A percentile compares a stretch with the other conserved stretches of the same genome.
These are phyloP conservation scores for Cercophora sp. DNA, from an alignment of 495 filamentous ascomycete genomes.

Conservation along the genomic window DNA sequence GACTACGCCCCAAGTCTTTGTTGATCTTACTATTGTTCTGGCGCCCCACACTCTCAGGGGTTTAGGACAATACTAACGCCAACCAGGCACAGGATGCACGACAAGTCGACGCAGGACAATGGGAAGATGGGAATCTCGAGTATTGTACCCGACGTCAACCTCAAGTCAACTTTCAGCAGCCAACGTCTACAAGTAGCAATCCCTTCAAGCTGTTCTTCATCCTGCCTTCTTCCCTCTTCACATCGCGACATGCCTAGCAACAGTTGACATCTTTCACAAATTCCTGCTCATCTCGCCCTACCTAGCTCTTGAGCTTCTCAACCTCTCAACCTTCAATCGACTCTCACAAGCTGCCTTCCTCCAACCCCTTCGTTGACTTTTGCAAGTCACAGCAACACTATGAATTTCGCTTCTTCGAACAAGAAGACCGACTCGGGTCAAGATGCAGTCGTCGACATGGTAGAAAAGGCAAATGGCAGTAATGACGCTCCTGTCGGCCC, in stretches of 20 bases:
- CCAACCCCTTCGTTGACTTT: not conserved
- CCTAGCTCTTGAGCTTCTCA: too few species aligned
- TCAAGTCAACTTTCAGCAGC: too few species aligned
- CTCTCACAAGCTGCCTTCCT: not conserved
- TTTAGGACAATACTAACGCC: slow-evolving; percentile 23
- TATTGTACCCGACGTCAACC: too few species aligned
- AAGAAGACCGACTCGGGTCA: not conserved
- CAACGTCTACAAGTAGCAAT: too few species aligned
- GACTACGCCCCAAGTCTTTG: slow-evolving; percentile 10
- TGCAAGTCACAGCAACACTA: not conserved
- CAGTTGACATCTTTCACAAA: too few species aligned
- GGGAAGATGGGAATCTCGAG: too few species aligned
- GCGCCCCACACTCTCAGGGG: not conserved
- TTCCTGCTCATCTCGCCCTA: too few species aligned
- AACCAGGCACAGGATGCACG: not conserved
- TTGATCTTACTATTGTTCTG: slow-evolving; percentile 25
- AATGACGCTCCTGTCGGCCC: not conserved
- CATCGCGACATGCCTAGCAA: too few species aligned
- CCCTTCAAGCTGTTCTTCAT: too few species aligned
- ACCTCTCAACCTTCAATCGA: not conserved
- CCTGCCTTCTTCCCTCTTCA: too few species aligned
- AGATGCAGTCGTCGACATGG: not conserved
- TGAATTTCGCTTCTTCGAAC: not conserved
- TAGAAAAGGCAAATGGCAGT: not conserved
- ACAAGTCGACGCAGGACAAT: too few species aligned